Percentiles rank a stretch among this genome's conserved stretches.
phyloP scores from a whole-genome alignment of 306 rosid species.

The Ziziphus jujuba region DNA sequence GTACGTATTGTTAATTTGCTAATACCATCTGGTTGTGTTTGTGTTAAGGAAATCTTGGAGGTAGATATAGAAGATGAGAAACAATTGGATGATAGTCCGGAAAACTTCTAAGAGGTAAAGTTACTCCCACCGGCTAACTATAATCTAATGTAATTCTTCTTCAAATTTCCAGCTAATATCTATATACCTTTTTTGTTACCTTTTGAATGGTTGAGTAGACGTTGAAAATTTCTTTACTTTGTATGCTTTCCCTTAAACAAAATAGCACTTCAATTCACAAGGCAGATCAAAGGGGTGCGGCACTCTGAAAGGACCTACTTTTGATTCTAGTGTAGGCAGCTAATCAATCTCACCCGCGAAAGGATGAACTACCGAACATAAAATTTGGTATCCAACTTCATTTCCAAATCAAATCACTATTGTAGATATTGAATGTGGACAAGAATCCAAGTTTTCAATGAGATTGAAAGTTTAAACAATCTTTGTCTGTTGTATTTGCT shows the following conservation, averaged over 20 bases:
- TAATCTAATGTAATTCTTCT: background rate
- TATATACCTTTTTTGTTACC: background rate
- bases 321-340: too few species aligned
- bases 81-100: conserved; percentile 95
- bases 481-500: too few species aligned
- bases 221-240: background rate
- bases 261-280: too few species aligned
- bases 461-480: too few species aligned
- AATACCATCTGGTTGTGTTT: background rate
- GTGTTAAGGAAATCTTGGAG: conserved; percentile 81
- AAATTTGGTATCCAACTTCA: too few species aligned
- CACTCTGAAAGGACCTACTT: too few species aligned
- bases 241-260: background rate
- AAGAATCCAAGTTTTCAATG: too few species aligned
- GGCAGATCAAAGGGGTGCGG: too few species aligned
- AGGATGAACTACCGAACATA: too few species aligned
- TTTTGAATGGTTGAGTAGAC: background rate
- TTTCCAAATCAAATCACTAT: too few species aligned
- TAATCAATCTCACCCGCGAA: too few species aligned
- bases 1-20: background rate
- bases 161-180: background rate
- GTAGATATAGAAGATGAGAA: conserved; percentile 88
- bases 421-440: too few species aligned
- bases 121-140: background rate
- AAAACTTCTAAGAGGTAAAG: conserved; percentile 54